These are phyloP conservation scores for Nicotiana obtusifolia DNA, from an alignment of 257 asterid species.

Conservation along the genomic window DNA sequence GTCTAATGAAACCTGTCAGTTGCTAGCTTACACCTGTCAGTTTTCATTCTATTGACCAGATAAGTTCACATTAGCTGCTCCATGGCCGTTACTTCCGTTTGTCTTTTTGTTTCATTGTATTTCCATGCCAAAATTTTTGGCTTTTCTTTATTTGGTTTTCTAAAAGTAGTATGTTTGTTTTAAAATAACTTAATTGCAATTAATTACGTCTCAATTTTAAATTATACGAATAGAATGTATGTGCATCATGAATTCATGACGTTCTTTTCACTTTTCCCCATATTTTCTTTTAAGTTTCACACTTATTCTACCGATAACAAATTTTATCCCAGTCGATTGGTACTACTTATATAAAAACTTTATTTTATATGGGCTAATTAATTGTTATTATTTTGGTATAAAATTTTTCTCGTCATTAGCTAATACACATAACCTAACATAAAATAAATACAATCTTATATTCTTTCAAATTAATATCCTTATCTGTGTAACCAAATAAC, in stretches of 20 bases:
- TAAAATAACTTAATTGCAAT: not conserved
- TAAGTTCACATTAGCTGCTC: not conserved
- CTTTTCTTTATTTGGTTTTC: not conserved
- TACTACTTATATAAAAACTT: too few relatives aligned
- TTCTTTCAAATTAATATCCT: too few relatives aligned
- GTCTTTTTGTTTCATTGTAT: not conserved
- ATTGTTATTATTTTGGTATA: too few relatives aligned
- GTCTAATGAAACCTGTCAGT: not conserved
- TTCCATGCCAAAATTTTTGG: not conserved
- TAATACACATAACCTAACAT: too few relatives aligned
- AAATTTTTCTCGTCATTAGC: too few relatives aligned
- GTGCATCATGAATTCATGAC: not conserved
- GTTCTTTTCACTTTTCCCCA: not conserved
- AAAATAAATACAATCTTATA: too few relatives aligned
- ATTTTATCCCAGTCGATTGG: not conserved
- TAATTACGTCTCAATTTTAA: not conserved
- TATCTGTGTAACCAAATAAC: too few relatives aligned
- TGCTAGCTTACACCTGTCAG: not conserved
- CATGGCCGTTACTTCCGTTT: not conserved
- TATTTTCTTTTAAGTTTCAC: not conserved
- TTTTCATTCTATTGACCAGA: not conserved
- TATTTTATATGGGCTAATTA: too few relatives aligned
- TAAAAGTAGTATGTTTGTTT: not conserved
- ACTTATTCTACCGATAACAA: not conserved
- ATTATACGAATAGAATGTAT: not conserved